Evolutionary conservation across 2,329 filamentous ascomycete species (phyloP).

Genomic region (Colletotrichum scovillei): DNA sequence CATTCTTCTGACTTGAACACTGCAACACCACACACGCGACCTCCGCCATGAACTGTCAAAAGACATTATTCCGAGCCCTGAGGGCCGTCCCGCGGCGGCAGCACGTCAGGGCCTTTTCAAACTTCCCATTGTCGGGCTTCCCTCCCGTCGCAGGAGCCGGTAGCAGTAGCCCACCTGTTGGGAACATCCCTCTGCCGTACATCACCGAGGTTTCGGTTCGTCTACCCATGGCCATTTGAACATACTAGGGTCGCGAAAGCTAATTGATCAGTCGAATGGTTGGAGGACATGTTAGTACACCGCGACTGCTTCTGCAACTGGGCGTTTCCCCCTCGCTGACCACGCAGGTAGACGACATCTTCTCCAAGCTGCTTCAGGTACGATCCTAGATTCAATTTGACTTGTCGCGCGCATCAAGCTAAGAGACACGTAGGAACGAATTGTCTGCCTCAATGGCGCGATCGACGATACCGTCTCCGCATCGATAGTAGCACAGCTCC

Average conservation of each 20-base stretch:
- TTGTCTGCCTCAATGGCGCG: conserved; percentile 91
- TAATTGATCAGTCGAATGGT: conserved; percentile 72
- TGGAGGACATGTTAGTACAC: conserved; percentile 78
- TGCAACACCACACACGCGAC: neutral
- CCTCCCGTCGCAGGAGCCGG: conserved; percentile 36
- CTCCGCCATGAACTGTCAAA: conserved; percentile 49
- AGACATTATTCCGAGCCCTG: conserved; percentile 48
- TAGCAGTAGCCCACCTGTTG: conserved; percentile 37
- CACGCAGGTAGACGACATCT: conserved; percentile 76
- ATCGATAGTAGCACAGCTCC: conserved; percentile 93
- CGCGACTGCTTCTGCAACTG: neutral
- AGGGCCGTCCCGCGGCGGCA: conserved; percentile 47
- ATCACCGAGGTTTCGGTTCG: conserved; percentile 67
- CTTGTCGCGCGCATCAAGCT: conserved; percentile 12
- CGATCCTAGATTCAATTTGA: conserved; percentile 36
- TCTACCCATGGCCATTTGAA: conserved; percentile 10
- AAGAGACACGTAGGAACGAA: conserved; percentile 77
- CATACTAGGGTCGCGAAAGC: conserved; percentile 19
- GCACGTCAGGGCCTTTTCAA: conserved; percentile 55
- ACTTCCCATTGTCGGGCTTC: conserved; percentile 47
- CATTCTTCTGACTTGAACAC: conserved; percentile 3
- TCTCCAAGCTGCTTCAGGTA: conserved; percentile 82
- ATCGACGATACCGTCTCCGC: conserved; percentile 92
- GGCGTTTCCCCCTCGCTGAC: conserved; percentile 38
- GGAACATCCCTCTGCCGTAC: conserved; percentile 67